These are phyloP conservation scores for Mitragyna speciosa DNA, from an alignment of 257 asterid genomes.

Conservation along the genomic window DNA sequence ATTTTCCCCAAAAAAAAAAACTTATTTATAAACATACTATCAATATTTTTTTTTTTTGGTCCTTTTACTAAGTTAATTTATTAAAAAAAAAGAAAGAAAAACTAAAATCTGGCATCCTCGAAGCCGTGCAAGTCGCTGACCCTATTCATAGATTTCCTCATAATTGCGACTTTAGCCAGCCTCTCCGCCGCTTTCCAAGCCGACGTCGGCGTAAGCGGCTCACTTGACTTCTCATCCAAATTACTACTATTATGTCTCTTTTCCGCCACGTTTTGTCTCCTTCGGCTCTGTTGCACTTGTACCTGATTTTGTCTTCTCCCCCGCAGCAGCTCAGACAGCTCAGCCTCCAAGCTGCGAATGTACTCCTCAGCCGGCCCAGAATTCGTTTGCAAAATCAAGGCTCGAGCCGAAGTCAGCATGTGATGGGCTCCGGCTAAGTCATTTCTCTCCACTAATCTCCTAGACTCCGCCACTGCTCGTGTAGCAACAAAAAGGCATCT, in stretches of 20 bases:
- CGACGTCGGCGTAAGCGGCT: slow-evolving; percentile 95
- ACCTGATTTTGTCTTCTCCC: slow-evolving; percentile 41
- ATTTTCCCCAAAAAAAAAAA: too few relatives aligned
- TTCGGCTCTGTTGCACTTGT: slow-evolving; percentile 19
- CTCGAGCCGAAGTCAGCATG: slow-evolving; percentile 76
- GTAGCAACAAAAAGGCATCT: slow-evolving; percentile 65
- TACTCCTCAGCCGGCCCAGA: slow-evolving; percentile 66
- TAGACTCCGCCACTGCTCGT: slow-evolving; percentile 85
- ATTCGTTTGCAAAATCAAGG: slow-evolving; percentile 61
- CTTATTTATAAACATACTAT: slow-evolving; percentile 2
- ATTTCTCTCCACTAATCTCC: slow-evolving; percentile 49
- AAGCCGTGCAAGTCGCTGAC: slow-evolving; percentile 98
- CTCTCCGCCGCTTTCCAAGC: slow-evolving; percentile 99
- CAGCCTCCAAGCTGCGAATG: slow-evolving; percentile 73
- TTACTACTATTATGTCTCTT: slow-evolving; percentile 19
- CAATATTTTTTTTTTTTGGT: slow-evolving; percentile 27
- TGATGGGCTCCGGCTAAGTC: slow-evolving; percentile 73
- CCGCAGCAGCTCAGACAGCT: slow-evolving; percentile 58
- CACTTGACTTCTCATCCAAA: slow-evolving; percentile 46
- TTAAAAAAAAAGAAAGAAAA: background rate
- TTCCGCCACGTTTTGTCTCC: slow-evolving; percentile 28
- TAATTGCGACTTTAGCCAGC: slow-evolving; percentile 95
- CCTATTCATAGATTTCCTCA: slow-evolving; percentile 88
- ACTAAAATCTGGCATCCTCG: slow-evolving; percentile 91
- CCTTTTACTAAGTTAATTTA: too few relatives aligned